Conservation (phyloP, 2,329 filamentous ascomycete genomes). For the Epichloe scottii region DNA sequence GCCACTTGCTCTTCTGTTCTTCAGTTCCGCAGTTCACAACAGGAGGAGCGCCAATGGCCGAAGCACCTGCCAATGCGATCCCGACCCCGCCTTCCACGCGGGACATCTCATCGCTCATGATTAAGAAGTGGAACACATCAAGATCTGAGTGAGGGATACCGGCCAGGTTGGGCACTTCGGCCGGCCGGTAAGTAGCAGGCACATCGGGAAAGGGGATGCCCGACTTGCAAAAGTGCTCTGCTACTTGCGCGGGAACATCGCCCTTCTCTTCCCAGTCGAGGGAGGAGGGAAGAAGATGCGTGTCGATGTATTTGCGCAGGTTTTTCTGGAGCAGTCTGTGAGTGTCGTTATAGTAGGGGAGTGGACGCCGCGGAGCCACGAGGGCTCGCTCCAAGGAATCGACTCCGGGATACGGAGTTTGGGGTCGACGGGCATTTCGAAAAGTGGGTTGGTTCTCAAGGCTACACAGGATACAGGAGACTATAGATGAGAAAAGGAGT, state of each 20-base stretch:
- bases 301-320: conserved; percentile 46
- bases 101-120: conserved; percentile 41
- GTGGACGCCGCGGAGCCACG: conserved; percentile 15
- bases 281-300: conserved; percentile 42
- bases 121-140: conserved; percentile 44
- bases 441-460: no score
- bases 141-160: conserved; percentile 34
- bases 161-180: conserved; percentile 19
- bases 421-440: conserved; percentile 10
- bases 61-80: conserved; percentile 45
- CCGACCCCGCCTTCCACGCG: conserved; percentile 44
- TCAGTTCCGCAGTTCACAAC: conserved; percentile 49
- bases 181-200: conserved; percentile 23
- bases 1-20: conserved; percentile 34
- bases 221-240: conserved; percentile 23
- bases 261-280: conserved; percentile 52
- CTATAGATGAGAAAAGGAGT: no score
- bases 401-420: conserved; percentile 10
- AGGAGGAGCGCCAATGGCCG: conserved; percentile 50
- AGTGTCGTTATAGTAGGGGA: conserved; percentile 48
- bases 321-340: conserved; percentile 45
- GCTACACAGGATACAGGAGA: no score
- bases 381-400: conserved; percentile 15
- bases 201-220: conserved; percentile 25
- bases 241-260: conserved; percentile 32